Evolutionary conservation across 2,329 filamentous ascomycete genomes (phyloP).

Genomic region (Cercospora zeae-maydis): DNA sequence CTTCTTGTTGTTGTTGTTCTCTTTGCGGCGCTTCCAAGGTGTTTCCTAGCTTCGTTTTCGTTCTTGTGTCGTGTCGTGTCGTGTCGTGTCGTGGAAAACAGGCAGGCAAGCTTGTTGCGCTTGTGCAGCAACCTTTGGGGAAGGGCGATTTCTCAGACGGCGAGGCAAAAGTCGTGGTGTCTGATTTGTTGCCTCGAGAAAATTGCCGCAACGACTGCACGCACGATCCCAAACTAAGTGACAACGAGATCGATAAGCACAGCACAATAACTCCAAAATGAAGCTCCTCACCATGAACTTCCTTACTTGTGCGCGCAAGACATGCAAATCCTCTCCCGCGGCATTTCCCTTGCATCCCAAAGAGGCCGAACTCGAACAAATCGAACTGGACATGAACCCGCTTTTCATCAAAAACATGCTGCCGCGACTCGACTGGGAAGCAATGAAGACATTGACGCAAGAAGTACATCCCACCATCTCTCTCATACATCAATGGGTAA

Average conservation of each 20-base stretch:
- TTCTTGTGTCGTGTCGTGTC: no score
- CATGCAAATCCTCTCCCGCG: slow-evolving; percentile 75
- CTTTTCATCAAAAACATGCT: slow-evolving; percentile 80
- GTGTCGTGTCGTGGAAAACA: not conserved
- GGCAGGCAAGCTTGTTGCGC: not conserved
- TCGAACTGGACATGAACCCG: slow-evolving; percentile 76
- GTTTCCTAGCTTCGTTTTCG: no score
- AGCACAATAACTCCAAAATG: slow-evolving; percentile 53
- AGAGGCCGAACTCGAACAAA: slow-evolving; percentile 83
- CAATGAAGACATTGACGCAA: slow-evolving; percentile 67
- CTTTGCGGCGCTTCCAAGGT: not conserved
- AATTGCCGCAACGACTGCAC: not conserved
- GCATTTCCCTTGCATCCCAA: slow-evolving; percentile 90
- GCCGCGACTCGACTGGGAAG: slow-evolving; percentile 83
- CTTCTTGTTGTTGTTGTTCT: not conserved
- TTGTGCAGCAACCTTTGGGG: not conserved
- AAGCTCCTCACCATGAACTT: slow-evolving; percentile 96
- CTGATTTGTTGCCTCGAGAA: not conserved
- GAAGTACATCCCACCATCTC: slow-evolving; percentile 56
- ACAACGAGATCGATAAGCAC: not conserved
- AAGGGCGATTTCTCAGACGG: not conserved
- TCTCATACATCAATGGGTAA: not conserved
- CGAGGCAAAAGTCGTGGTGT: not conserved
- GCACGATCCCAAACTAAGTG: not conserved
- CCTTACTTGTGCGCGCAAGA: slow-evolving; percentile 90